Base-by-base conservation (phyloP, 2,329 filamentous ascomycete genomes). In the Chalaropsis thielavioides region DNA sequence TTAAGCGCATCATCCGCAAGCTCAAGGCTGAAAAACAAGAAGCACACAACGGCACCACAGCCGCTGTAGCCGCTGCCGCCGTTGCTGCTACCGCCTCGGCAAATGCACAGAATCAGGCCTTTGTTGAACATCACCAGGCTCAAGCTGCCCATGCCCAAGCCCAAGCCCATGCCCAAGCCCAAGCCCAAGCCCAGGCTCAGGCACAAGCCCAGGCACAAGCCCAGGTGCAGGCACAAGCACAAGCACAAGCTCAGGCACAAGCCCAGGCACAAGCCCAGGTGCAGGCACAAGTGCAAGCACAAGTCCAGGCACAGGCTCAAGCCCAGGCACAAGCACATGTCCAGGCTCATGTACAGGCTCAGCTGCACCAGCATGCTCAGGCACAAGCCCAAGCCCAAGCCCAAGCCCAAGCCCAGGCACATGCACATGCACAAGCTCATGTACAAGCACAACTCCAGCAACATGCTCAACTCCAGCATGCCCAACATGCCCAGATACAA, bases 1-100 rank as follows among this genome's bases (percentile, higher is more conserved):
- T 62, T 35, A 67, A 67, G 38, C 64, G 66, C 24, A 64, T 67
- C 2, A 62, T 67, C 7, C 66, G 66, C 15, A 66, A 66, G 38
- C 41, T 66, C 43, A 65, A 66, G 35, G 24, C 59, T 11, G 66
- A 63, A 46, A 59, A 62, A 27, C 31, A 62, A 24, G 27, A 56
- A 13, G 49, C 61, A 13, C 46, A 31, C 5, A 54, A 60, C 15
- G 63, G 58, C 2, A 27, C 44, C 4, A 19, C 10, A 35, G 59
- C 51, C 4, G 62, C 65, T 24, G 61, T 35, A 11, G 61, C 66
- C 15, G 63, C 41, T 22, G 49, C 43, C 3, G 61, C 59, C 10
- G 46, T 61, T 10, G 56, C 63, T 60, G 51, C 54, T 11, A 43
- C 31, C 0, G 61, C 27, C 27, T 59, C 64, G 19, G 62, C 54